These are phyloP conservation scores for Eutrema japonicum DNA, from an alignment of 345 rosid species.

Conservation along the genomic window DNA sequence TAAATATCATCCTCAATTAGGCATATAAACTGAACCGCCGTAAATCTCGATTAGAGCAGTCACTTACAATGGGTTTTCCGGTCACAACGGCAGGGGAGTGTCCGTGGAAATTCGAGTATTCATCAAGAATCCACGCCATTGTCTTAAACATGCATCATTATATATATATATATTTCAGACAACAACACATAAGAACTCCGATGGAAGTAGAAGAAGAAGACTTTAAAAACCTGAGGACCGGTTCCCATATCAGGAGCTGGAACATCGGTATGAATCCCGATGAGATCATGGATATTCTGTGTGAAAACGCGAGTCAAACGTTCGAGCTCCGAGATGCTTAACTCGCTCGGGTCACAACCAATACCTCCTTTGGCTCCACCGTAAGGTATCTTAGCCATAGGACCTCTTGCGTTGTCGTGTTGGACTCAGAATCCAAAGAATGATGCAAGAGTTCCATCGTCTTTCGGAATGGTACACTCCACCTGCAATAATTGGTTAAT, in stretches of 20 bases:
- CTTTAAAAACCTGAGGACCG: constrained; percentile 71
- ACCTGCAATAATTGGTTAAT: no score
- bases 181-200: constrained; percentile 4
- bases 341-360: constrained; percentile 53
- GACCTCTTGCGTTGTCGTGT: no score
- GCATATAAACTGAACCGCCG: neutral
- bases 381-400: no score
- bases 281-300: constrained; percentile 89
- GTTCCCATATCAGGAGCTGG: constrained; percentile 99
- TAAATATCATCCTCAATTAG: neutral
- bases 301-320: constrained; percentile 94
- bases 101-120: constrained; percentile 94
- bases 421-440: no score
- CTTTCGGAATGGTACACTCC: no score
- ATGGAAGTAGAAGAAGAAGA: neutral
- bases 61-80: constrained; percentile 84
- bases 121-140: constrained; percentile 98
- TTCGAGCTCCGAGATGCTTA: constrained; percentile 73
- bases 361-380: constrained; percentile 99
- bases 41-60: neutral
- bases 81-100: constrained; percentile 94
- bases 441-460: no score
- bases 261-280: constrained; percentile 89
- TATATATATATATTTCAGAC: constrained; percentile 1
- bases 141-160: constrained; percentile 50